phyloP scores from a whole-genome alignment of 2,329 filamentous ascomycete genomes.

The Dichotomopilus funicola region DNA sequence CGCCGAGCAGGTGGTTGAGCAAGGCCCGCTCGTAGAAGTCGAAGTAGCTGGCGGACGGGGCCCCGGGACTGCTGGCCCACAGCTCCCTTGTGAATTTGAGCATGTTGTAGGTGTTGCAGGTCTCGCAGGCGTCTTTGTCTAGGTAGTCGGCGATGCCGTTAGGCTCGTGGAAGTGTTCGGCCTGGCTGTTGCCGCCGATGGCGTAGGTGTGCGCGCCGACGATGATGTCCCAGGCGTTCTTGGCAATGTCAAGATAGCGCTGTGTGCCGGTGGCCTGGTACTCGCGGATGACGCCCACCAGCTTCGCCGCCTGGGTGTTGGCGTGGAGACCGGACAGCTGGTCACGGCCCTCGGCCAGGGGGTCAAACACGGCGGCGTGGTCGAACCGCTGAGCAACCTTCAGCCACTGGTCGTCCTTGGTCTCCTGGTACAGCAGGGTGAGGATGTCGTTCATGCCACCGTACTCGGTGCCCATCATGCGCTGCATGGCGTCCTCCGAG shows the following conservation, averaged over 20 bases:
- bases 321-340: constrained; percentile 43
- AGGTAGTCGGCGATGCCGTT: constrained; percentile 41
- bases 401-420: constrained; percentile 40
- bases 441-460: constrained; percentile 49
- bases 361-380: constrained; percentile 41
- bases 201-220: constrained; percentile 43
- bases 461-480: constrained; percentile 42
- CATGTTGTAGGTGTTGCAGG: constrained; percentile 52
- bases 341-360: constrained; percentile 40
- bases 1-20: constrained; percentile 45
- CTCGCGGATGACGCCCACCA: constrained; percentile 44
- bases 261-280: constrained; percentile 41
- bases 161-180: constrained; percentile 44
- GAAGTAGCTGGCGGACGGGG: constrained; percentile 36
- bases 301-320: constrained; percentile 49
- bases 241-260: constrained; percentile 42
- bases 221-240: constrained; percentile 43
- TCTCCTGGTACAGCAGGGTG: constrained; percentile 41
- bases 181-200: constrained; percentile 48
- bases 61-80: constrained; percentile 37
- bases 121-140: constrained; percentile 41
- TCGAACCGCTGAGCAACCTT: constrained; percentile 43
- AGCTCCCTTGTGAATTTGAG: constrained; percentile 48
- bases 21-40: constrained; percentile 47
- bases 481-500: constrained; percentile 40